Conservation (phyloP, 148 eudicot species). For the Silene conica region DNA sequence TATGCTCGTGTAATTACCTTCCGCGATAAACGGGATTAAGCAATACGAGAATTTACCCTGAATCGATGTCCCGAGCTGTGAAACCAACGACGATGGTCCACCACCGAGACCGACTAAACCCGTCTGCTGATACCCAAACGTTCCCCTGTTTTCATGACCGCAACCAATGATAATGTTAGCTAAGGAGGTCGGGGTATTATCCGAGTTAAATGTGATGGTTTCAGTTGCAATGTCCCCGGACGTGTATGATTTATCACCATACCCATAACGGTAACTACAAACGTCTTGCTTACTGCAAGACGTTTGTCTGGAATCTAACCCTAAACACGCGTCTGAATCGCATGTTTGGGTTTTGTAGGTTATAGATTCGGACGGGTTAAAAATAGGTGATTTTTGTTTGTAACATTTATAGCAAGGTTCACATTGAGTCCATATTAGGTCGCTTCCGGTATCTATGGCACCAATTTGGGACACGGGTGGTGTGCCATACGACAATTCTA, state of each 20-base stretch:
- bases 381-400: slow-evolving; percentile 15
- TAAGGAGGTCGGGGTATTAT: too few relatives aligned
- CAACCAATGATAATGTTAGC: slow-evolving; percentile 19
- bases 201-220: slow-evolving; percentile 27
- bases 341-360: slow-evolving; percentile 17
- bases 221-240: slow-evolving; percentile 32
- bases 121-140: neutral
- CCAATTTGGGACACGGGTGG: slow-evolving; percentile 3
- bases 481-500: slow-evolving; percentile 9
- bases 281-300: neutral
- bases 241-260: slow-evolving; percentile 29
- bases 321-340: slow-evolving; percentile 3
- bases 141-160: slow-evolving; percentile 27
- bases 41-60: slow-evolving; percentile 41
- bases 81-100: slow-evolving; percentile 26
- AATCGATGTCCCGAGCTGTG: slow-evolving; percentile 20
- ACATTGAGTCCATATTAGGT: slow-evolving; percentile 29
- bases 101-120: slow-evolving; percentile 39
- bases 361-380: slow-evolving; percentile 20
- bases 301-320: neutral
- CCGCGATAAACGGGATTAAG: slow-evolving; percentile 12
- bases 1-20: slow-evolving; percentile 31
- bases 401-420: slow-evolving; percentile 21
- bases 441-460: slow-evolving; percentile 25
- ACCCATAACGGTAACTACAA: slow-evolving; percentile 23